These are phyloP conservation scores for Triangularia setosa DNA, from an alignment of 2,329 filamentous ascomycete genomes.

Conservation along the genomic window DNA sequence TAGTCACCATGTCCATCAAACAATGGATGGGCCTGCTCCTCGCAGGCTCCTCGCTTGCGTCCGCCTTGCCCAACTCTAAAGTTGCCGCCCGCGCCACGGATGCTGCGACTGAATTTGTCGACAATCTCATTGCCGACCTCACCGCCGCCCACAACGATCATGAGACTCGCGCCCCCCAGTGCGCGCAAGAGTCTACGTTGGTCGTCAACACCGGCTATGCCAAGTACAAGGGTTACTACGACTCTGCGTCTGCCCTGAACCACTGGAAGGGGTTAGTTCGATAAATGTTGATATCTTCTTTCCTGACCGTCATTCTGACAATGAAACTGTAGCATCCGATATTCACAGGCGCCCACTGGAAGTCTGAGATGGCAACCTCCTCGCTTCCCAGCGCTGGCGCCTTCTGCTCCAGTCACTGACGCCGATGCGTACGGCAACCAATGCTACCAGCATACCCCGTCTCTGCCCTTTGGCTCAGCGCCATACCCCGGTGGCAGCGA, in stretches of 20 bases:
- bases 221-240: conserved; percentile 40
- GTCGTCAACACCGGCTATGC: conserved; percentile 44
- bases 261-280: conserved; percentile 37
- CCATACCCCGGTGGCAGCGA: conserved; percentile 26
- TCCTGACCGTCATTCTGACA: not conserved
- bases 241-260: conserved; percentile 38
- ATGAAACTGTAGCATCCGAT: conserved; percentile 37
- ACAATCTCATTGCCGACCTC: conserved; percentile 19
- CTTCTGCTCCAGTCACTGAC: conserved; percentile 26
- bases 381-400: conserved; percentile 29
- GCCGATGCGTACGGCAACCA: conserved; percentile 30
- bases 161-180: conserved; percentile 12
- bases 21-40: conserved; percentile 6
- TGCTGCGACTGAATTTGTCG: conserved; percentile 17
- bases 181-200: conserved; percentile 8
- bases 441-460: conserved; percentile 35
- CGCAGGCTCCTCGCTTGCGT: not conserved
- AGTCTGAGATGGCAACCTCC: conserved; percentile 42
- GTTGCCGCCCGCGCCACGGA: conserved; percentile 4
- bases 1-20: conserved; percentile 2
- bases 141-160: conserved; percentile 10
- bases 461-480: conserved; percentile 20
- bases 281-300: not conserved
- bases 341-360: conserved; percentile 41
- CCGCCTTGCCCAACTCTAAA: not conserved